Evolutionary conservation across 2,329 filamentous ascomycete species (phyloP).

Genomic region (Ophiocordyceps camponoti-floridani): DNA sequence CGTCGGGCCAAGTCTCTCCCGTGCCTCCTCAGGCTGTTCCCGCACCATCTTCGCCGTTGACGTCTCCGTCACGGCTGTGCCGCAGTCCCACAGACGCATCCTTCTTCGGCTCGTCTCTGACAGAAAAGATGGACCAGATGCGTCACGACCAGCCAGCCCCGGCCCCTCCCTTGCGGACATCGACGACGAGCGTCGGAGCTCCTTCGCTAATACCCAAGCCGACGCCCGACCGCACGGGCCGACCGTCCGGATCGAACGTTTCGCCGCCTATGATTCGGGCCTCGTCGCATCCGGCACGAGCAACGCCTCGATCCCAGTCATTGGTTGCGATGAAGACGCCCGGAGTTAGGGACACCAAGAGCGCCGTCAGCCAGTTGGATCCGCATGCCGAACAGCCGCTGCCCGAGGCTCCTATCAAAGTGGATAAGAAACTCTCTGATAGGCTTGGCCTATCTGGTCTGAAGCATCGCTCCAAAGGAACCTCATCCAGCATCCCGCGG

Average conservation of each 20-base stretch:
- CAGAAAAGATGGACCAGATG: constrained; percentile 31
- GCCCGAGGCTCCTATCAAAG: constrained; percentile 23
- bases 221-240: constrained; percentile 18
- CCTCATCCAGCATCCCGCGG: constrained; percentile 69
- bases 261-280: constrained; percentile 36
- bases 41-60: constrained; percentile 4
- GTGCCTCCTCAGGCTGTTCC: background rate
- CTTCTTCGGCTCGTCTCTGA: constrained; percentile 12
- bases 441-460: constrained; percentile 47
- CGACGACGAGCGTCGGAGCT: background rate
- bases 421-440: constrained; percentile 63
- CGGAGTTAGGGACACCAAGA: constrained; percentile 15
- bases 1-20: background rate
- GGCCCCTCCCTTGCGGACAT: constrained; percentile 9
- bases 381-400: constrained; percentile 2
- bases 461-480: constrained; percentile 38
- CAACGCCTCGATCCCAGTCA: constrained; percentile 27
- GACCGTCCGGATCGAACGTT: constrained; percentile 24
- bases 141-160: constrained; percentile 26
- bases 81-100: constrained; percentile 6
- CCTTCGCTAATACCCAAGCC: constrained; percentile 8
- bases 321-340: constrained; percentile 20
- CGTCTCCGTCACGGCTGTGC: constrained; percentile 6
- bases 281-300: constrained; percentile 30
- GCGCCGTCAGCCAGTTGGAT: constrained; percentile 6